phyloP scores from a whole-genome alignment of 1,139 yeast genomes.

The Candida sp. region DNA sequence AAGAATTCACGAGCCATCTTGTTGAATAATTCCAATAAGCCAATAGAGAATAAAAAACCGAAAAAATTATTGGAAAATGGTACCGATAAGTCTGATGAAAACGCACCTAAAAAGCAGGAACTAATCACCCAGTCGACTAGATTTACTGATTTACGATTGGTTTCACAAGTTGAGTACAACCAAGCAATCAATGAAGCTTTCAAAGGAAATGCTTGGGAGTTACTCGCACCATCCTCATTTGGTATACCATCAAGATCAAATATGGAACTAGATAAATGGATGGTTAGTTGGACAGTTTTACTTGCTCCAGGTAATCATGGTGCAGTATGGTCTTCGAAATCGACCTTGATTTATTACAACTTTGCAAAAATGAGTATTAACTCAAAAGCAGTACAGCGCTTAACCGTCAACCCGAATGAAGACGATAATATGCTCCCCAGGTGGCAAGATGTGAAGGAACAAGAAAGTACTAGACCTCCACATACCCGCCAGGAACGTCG shows the following conservation, averaged over 20 bases:
- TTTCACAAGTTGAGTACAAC: slow-evolving; percentile 70
- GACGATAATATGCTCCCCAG: slow-evolving; percentile 33
- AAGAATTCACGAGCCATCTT: slow-evolving; percentile 37
- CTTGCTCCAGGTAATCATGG: slow-evolving; percentile 58
- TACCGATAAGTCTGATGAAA: slow-evolving; percentile 6
- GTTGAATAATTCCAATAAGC: neutral
- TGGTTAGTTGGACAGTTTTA: slow-evolving; percentile 77
- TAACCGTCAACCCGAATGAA: slow-evolving; percentile 32
- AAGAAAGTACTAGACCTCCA: slow-evolving; percentile 3
- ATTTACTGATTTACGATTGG: slow-evolving; percentile 56
- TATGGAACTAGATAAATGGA: slow-evolving; percentile 70
- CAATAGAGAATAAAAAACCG: neutral
- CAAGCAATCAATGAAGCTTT: slow-evolving; percentile 63
- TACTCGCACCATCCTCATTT: slow-evolving; percentile 55
- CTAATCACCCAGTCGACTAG: slow-evolving; percentile 6
- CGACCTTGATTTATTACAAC: slow-evolving; percentile 66
- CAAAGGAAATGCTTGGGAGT: slow-evolving; percentile 60
- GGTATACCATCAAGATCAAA: slow-evolving; percentile 70
- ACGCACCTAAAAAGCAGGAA: slow-evolving; percentile 5
- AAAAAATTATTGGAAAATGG: slow-evolving; percentile 2
- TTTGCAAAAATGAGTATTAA: slow-evolving; percentile 76
- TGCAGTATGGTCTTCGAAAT: slow-evolving; percentile 69
- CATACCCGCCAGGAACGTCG: slow-evolving; percentile 2
- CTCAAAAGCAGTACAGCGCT: slow-evolving; percentile 49
- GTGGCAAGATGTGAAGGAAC: slow-evolving; percentile 19